Percentiles rank a stretch among this genome's conserved stretches.
Evolutionary conservation across 805 yeast species (phyloP).

Genomic region (Wickerhamiella shivajii): DNA sequence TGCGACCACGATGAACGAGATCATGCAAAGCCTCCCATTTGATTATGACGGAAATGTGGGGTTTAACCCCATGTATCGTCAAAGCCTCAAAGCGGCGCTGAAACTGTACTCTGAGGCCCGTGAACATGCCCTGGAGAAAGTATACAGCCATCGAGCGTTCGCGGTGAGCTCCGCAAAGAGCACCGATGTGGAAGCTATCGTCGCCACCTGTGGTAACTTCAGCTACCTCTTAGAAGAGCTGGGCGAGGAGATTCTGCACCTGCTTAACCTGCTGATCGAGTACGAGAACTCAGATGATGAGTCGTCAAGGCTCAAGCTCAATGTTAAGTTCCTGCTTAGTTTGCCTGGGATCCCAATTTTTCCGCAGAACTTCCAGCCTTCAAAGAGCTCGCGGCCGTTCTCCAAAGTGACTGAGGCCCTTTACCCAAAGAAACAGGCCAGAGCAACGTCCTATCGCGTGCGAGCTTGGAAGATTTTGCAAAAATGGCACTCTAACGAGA

Average conservation of each 20-base stretch:
- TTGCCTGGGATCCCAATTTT: background rate
- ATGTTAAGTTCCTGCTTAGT: background rate
- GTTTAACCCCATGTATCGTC: slow-evolving; percentile 29
- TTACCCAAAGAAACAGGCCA: slow-evolving; percentile 11
- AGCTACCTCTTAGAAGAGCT: slow-evolving; percentile 49
- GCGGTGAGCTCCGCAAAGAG: slow-evolving; percentile 19
- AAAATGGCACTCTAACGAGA: slow-evolving; percentile 45
- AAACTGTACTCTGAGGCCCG: slow-evolving; percentile 45
- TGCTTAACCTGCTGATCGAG: slow-evolving; percentile 32
- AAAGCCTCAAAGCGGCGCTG: slow-evolving; percentile 34
- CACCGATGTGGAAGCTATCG: slow-evolving; percentile 63
- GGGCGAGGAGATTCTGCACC: slow-evolving; percentile 40
- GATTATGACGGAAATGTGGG: slow-evolving; percentile 26
- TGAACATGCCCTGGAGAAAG: slow-evolving; percentile 36
- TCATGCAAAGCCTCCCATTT: slow-evolving; percentile 42
- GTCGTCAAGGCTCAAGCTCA: background rate
- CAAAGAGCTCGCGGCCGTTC: slow-evolving; percentile 6
- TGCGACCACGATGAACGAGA: slow-evolving; percentile 46
- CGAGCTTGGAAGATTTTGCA: slow-evolving; percentile 29
- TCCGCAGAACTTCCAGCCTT: slow-evolving; percentile 3
- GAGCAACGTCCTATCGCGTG: slow-evolving; percentile 15
- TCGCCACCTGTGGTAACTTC: slow-evolving; percentile 74
- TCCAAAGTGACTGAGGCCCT: slow-evolving; percentile 12
- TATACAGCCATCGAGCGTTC: slow-evolving; percentile 30
- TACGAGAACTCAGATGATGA: slow-evolving; percentile 19